These are phyloP conservation scores for Arachnomyces sp. DNA, from an alignment of 2,329 filamentous ascomycete genomes.

Conservation along the genomic window DNA sequence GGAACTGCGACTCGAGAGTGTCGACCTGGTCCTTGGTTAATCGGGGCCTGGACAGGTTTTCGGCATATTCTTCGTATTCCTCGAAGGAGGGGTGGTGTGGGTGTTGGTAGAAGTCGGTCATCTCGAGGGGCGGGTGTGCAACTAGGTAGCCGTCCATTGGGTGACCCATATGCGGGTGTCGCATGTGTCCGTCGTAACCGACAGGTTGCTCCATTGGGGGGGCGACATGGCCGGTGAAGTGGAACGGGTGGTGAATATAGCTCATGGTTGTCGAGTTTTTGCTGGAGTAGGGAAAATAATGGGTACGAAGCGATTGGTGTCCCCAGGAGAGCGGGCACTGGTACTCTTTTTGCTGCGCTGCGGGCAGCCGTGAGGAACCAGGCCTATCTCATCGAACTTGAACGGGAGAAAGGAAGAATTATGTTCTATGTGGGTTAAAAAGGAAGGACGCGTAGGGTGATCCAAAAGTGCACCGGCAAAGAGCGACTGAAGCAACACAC, in stretches of 20 bases:
- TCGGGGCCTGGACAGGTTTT: constrained; percentile 41
- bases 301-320: constrained; percentile 1
- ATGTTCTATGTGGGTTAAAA: background rate
- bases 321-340: background rate
- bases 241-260: constrained; percentile 31
- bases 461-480: background rate
- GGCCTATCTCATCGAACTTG: constrained; percentile 10
- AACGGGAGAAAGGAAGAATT: constrained; percentile 3
- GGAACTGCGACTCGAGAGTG: constrained; percentile 41
- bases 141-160: constrained; percentile 32
- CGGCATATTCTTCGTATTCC: constrained; percentile 40
- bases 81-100: constrained; percentile 25
- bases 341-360: constrained; percentile 9
- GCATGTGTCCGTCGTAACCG: constrained; percentile 28
- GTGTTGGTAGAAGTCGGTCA: constrained; percentile 35
- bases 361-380: constrained; percentile 10
- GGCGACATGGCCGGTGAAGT: constrained; percentile 25
- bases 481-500: background rate
- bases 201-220: constrained; percentile 31
- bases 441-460: background rate
- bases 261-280: constrained; percentile 24
- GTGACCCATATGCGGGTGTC: constrained; percentile 30
- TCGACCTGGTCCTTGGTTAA: constrained; percentile 46
- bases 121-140: constrained; percentile 32
- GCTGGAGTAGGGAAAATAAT: constrained; percentile 7